Percentiles rank a stretch among this genome's conserved stretches.
These are phyloP conservation scores for Xylaria polymorpha DNA, from an alignment of 2,329 filamentous ascomycete genomes.

Conservation along the genomic window DNA sequence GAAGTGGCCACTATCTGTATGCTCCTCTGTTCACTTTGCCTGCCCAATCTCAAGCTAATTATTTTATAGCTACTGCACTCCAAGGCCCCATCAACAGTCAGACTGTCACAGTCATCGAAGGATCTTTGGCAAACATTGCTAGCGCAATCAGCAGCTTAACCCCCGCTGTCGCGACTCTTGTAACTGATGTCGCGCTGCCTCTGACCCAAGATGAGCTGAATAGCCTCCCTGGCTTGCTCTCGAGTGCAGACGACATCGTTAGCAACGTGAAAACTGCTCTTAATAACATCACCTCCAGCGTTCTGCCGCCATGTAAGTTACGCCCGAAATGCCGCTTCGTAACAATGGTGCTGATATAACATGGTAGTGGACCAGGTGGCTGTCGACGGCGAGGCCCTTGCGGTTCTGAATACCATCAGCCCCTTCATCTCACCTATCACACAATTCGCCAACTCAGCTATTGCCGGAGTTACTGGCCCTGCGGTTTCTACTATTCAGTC, in stretches of 20 bases:
- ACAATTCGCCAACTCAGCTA: neutral
- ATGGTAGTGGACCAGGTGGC: neutral
- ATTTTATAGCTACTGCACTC: neutral
- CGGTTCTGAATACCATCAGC: neutral
- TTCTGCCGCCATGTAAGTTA: neutral
- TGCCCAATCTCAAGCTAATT: neutral
- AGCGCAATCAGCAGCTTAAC: neutral
- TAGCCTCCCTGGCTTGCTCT: neutral
- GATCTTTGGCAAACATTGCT: neutral
- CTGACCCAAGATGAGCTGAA: neutral
- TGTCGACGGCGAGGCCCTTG: neutral
- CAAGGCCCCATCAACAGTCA: neutral
- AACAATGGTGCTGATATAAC: neutral
- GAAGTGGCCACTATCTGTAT: conserved; percentile 1
- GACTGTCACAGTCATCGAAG: neutral
- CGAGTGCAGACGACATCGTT: neutral
- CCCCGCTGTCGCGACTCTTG: neutral
- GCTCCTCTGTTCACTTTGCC: neutral
- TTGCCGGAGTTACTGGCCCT: neutral
- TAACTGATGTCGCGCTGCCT: neutral
- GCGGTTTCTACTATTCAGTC: neutral
- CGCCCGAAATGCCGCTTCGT: neutral
- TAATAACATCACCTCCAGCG: neutral
- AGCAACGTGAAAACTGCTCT: neutral
- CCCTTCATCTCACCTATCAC: neutral